phyloP scores from a whole-genome alignment of 805 yeast genomes.

The Wickerhamiella hasegawae region DNA sequence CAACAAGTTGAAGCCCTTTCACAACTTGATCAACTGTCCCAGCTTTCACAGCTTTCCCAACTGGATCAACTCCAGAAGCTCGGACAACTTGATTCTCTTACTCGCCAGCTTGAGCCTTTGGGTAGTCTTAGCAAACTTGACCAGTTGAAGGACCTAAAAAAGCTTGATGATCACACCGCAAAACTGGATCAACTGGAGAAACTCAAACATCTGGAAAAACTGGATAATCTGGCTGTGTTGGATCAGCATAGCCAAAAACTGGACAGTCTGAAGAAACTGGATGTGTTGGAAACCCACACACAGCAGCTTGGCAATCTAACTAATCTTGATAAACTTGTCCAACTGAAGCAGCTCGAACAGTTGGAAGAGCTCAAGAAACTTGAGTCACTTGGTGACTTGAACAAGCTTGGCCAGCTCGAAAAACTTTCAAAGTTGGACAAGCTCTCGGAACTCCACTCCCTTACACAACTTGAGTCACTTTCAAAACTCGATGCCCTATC shows the following conservation, averaged over 20 bases:
- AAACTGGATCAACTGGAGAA: constrained; percentile 12
- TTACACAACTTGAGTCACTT: constrained; percentile 2
- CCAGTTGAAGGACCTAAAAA: neutral
- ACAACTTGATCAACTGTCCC: neutral
- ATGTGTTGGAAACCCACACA: neutral
- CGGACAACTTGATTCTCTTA: too few relatives aligned
- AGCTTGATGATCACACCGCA: neutral
- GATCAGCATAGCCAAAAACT: too few relatives aligned
- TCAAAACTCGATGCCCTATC: neutral
- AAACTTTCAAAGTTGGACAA: constrained; percentile 4
- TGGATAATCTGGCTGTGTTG: too few relatives aligned
- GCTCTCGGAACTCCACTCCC: constrained; percentile 3
- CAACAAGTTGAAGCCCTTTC: too few relatives aligned
- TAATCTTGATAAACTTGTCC: constrained; percentile 1
- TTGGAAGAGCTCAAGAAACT: constrained; percentile 1
- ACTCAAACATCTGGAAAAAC: constrained; percentile 2
- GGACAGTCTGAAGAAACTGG: neutral
- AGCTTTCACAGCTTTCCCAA: constrained; percentile 1
- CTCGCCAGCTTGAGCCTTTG: too few relatives aligned
- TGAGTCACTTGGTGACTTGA: neutral
- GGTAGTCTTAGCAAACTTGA: too few relatives aligned
- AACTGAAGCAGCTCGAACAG: constrained; percentile 1
- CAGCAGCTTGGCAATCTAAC: neutral
- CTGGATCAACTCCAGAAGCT: too few relatives aligned
- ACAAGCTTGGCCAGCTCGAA: constrained; percentile 5